Evolutionary conservation across 176 grass and related monocot species (phyloP).

Genomic region (Leersia perrieri): DNA sequence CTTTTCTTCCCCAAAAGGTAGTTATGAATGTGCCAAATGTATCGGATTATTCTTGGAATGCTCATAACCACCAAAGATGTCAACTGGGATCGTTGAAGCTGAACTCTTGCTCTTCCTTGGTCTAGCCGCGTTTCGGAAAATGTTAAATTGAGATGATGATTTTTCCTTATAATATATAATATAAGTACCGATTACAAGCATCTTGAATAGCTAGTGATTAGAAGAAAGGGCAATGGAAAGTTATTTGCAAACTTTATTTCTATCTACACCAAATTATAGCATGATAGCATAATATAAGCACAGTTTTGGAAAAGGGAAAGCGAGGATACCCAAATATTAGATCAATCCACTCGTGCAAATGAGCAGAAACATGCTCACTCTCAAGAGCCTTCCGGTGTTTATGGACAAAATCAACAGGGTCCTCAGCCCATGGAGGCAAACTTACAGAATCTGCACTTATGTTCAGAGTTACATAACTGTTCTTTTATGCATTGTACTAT

Average conservation of each 20-base stretch:
- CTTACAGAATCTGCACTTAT: constrained; percentile 75
- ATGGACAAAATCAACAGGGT: constrained; percentile 94
- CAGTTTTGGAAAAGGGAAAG: not conserved
- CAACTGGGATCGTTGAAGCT: too few species aligned
- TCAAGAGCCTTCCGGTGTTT: constrained; percentile 97
- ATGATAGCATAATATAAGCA: not conserved
- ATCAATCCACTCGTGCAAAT: constrained; percentile 98
- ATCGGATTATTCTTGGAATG: too few species aligned
- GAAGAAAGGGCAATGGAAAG: not conserved
- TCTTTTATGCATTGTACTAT: constrained; percentile 1
- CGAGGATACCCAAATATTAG: constrained; percentile 82
- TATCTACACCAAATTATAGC: not conserved
- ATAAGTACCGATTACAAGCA: not conserved
- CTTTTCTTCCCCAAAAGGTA: too few species aligned
- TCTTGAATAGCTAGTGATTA: not conserved
- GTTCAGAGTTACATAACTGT: not conserved
- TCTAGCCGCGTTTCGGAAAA: too few species aligned
- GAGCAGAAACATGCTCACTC: constrained; percentile 89
- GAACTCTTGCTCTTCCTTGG: too few species aligned
- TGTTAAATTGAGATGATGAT: too few species aligned
- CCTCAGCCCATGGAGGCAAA: constrained; percentile 95
- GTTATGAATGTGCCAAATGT: too few species aligned
- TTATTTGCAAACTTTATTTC: not conserved
- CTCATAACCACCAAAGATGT: too few species aligned
- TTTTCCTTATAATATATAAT: too few species aligned